Evolutionary conservation across 192 early-diverging fungal genomes (phyloP), one percentile per base, ranked within the genome.

Genomic region (Umbelopsis vinacea): DNA sequence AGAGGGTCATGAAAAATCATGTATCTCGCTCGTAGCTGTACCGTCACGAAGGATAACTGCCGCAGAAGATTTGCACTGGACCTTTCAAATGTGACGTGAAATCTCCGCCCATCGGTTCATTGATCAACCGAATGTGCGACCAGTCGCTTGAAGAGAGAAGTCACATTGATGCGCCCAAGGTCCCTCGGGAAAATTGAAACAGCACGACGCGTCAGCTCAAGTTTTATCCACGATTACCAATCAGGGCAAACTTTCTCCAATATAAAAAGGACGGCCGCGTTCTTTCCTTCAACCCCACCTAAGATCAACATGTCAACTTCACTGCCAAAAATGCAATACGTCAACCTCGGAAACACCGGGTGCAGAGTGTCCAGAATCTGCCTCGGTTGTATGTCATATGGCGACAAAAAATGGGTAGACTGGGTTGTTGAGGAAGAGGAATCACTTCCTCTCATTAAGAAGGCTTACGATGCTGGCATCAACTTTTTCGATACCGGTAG

Each of bases 401-500:
- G 82, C 12, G 50, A 37, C n/a, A 69, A 55, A 12, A 37, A 60
- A 24, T 88, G 87, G 87, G 33, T 12, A 14, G 24, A 35, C 8
- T 88, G 85, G 84, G 76, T 88, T 5, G 50, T 76, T 24, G 76
- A 87, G 54, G 80, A 85, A 55, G 76, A 57, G 14, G 76, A 85
- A 45, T 60, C 80, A 14, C 35, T 80, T 63, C 78, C 33, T 52
- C 54, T 76, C 37, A 87, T 85, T 71, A 79, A 76, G 74, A 83
- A 82, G 10, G 89, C 90, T 0, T 92, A 82, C 70, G 83, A 91
- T 37, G 71, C 81, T 52, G 94, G 94, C 63, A 88, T 93, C 81
- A 93, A 93, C 83, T 92, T 91, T 71, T 95, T 95, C 72, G 82
- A 91, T 75, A 87, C 89, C 14, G 63, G 57, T 63, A 63, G 26